These are phyloP conservation scores for Phallus indusiatus DNA, from an alignment of 768 basidiomycete species.

Conservation along the genomic window DNA sequence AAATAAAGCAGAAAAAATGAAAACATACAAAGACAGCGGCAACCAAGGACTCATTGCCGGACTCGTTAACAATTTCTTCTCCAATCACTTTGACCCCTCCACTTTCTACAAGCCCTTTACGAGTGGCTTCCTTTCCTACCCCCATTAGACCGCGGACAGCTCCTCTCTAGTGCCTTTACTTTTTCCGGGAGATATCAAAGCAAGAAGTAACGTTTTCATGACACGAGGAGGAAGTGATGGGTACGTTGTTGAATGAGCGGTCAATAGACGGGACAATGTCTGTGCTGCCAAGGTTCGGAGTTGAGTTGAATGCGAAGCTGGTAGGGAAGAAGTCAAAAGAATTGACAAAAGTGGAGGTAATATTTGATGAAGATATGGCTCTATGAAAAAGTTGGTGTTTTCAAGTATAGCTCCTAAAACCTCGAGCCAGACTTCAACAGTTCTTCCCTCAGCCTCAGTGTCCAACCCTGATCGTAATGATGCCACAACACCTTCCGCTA, in stretches of 20 bases:
- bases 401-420: slow-evolving; percentile 78
- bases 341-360: slow-evolving; percentile 88
- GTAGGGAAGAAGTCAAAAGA: slow-evolving; percentile 80
- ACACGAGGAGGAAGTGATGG: slow-evolving; percentile 81
- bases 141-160: slow-evolving; percentile 81
- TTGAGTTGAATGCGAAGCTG: slow-evolving; percentile 55
- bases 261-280: slow-evolving; percentile 72
- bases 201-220: slow-evolving; percentile 87
- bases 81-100: slow-evolving; percentile 71
- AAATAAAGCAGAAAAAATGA: neutral
- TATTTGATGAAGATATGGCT: slow-evolving; percentile 96
- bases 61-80: slow-evolving; percentile 41
- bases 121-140: slow-evolving; percentile 76
- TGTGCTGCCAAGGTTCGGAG: slow-evolving; percentile 77
- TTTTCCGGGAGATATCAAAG: slow-evolving; percentile 65
- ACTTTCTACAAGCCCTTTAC: slow-evolving; percentile 74
- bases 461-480: slow-evolving; percentile 42
- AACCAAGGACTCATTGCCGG: slow-evolving; percentile 37
- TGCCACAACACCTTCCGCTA: slow-evolving; percentile 75
- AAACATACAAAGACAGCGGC: slow-evolving; percentile 51
- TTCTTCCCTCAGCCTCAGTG: slow-evolving; percentile 54
- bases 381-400: slow-evolving; percentile 84
- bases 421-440: slow-evolving; percentile 75
- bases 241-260: slow-evolving; percentile 80
- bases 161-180: slow-evolving; percentile 75